Evolutionary conservation across 1,284 basidiomycete species (phyloP), one percentile per base, ranked within the genome.

Genomic region (Apiotrichum montevideense): DNA sequence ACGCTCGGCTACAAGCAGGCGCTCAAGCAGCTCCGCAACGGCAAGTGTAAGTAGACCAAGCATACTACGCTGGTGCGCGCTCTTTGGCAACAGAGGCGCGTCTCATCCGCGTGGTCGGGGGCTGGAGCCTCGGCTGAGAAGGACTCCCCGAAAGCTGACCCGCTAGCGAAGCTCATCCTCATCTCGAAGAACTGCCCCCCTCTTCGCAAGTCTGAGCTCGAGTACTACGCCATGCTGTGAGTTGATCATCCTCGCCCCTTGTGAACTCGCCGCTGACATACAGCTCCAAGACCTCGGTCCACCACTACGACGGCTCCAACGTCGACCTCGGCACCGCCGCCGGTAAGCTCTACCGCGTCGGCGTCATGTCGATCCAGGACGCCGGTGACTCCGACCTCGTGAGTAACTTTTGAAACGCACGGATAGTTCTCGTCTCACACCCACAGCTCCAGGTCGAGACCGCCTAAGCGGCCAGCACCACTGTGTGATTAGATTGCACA

Each of bases 141-240:
- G 89, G 90, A 90, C 86, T 45, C 56, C 58, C 87, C 86, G 86
- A 84, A 79, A 77, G 79, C 87, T 89, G 75, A 68, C 67, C 52
- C 56, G 61, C 21, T 40, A 96, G 96, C 95, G 79, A 98, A 98
- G 82, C 90, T 99, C 71, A 88, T 99, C 73, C 82, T 99, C 77
- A 98, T 99, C 77, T 93, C 95, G 73, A 94, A 92, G 71, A 99
- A 98, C 84, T 97, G 93, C 81, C 96, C 95, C 59, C 96, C 96
- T 64, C 85, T 98, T 66, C 90, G 96, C 80, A 97, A 97, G 80
- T 97, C 94, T 59, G 96, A 99, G 84, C 84, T 99, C 64, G 96
- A 99, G 84, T 99, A 98, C 84, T 98, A 98, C 79, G 96, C 96
- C 81, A 98, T 98, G 95, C 84, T 98, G 71, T 81, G 64, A 65